Evolutionary conservation across 2,329 filamentous ascomycete species (phyloP), one percentile per base, ranked within the genome.

Genomic region (Talaromyces islandicus): DNA sequence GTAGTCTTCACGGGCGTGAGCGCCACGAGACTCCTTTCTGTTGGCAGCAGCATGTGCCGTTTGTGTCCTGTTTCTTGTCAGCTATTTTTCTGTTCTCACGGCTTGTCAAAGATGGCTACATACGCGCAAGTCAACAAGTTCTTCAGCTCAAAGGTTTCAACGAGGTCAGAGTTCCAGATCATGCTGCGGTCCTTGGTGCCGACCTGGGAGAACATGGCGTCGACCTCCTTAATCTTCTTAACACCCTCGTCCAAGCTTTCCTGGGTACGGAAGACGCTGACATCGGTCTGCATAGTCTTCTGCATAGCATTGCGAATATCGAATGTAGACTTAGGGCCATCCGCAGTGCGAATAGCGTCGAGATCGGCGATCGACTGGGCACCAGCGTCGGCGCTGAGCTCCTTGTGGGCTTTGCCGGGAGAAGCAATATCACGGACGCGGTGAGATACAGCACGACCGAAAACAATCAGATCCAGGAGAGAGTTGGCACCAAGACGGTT

Each of bases 161-260:
- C 91, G 43, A 97, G 86, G 73, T 97, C 93, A 25, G 90, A 92
- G 87, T 97, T 97, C 93, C 93, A 97, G 82, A 97, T 97, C 93
- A 97, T 97, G 84, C 91, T 95, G 78, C 94, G 90, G 78, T 97
- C 93, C 86, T 96, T 96, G 81, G 91, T 97, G 72, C 91, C 91
- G 68, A 97, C 88, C 72, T 97, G 83, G 69, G 83, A 79, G 80
- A 89, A 97, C 70, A 82, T 84, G 69, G 84, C 78, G 75, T 97
- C 93, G 68, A 97, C 91, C 68, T 91, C 87, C 66, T 80, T 86
- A 76, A 97, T 94, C 82, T 88, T 92, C 78, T 83, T 81, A 64
- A 96, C 92, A 85, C 93, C 93, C 78, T 97, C 90, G 68, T 97
- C 91, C 76, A 97, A 85, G 67, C 87, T 91, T 78, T 96, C 89